Evolutionary conservation across 2,329 filamentous ascomycete species (phyloP), one percentile per base, ranked within the genome.

Genomic region (Penicillium sp.): DNA sequence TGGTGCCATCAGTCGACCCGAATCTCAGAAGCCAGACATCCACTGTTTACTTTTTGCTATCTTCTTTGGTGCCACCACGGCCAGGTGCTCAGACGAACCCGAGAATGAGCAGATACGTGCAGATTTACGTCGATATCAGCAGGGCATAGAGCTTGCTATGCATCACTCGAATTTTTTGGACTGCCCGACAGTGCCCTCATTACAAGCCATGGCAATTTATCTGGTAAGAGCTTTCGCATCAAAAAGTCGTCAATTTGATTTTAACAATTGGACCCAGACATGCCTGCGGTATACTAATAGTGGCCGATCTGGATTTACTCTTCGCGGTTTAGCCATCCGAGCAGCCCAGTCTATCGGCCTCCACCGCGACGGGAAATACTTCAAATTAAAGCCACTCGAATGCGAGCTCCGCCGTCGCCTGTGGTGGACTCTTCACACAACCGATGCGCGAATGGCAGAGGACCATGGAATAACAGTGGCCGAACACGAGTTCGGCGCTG

Each of bases 381-480:
- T 78, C 57, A 70, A 68, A 21, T 71, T 81, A 6, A 62, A 74
- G 3, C 74, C 79, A 0, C 80, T 83, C 50, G 78, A 83, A 49
- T 73, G 78, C 15, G 81, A 83, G 60, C 78, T 82, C 65, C 74
- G 80, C 1, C 73, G 79, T 23, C 70, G 80, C 13, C 66, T 82
- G 7, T 82, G 80, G 80, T 82, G 80, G 78, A 76, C 79, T 51
- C 70, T 85, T 0, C 77, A 79, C 38, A 51, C 56, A 1, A 60
- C 57, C 7, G 63, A 65, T 18, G 45, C 75, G 77, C 70, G 81
- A 44, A 77, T 79, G 1, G 79, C 79, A 2, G 83, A 85, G 57
- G 82, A 85, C 51, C 81, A 84, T 54, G 83, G 83, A 0, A 77
- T 77, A 38, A 77, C 79, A 58, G 74, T 78, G 1, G 76, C 74